phyloP scores from a whole-genome alignment of 1,139 yeast species.

The Blastobotrys arbuscula region DNA sequence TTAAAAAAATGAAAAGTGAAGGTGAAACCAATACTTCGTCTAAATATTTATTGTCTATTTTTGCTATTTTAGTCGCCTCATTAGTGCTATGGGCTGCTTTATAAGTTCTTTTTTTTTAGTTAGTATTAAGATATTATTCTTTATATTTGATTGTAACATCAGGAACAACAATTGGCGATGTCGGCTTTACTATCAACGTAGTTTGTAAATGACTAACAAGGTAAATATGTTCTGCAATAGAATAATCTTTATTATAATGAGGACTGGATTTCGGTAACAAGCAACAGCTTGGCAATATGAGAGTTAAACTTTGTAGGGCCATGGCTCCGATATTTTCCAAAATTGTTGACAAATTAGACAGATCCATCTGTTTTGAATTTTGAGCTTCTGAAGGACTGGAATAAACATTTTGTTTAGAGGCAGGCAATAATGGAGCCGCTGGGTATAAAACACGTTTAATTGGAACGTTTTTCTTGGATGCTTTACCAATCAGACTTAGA shows the following conservation, averaged over 20 bases:
- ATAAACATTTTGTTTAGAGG: background rate
- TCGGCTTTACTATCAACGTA: background rate
- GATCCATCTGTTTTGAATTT: constrained; percentile 1
- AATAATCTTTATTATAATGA: background rate
- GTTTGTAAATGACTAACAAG: background rate
- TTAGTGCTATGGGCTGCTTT: constrained; percentile 1
- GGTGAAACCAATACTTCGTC: background rate
- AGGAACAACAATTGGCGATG: background rate
- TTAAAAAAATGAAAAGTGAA: background rate
- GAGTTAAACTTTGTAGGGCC: background rate
- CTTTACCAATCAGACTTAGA: constrained; percentile 11
- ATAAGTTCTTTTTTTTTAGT: background rate
- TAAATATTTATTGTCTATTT: background rate
- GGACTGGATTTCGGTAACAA: background rate
- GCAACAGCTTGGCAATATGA: background rate
- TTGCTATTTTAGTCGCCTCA: background rate
- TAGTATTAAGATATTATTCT: background rate
- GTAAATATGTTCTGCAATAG: constrained; percentile 3
- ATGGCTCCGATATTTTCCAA: background rate
- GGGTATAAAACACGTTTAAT: constrained; percentile 4
- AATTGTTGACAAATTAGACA: background rate
- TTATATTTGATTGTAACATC: constrained; percentile 6
- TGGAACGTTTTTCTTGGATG: background rate
- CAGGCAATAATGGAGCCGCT: constrained; percentile 1
- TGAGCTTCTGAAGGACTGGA: background rate